Evolutionary conservation across 805 yeast genomes (phyloP), one percentile per base, ranked within the genome.

Genomic region (Yarrowia deformans): DNA sequence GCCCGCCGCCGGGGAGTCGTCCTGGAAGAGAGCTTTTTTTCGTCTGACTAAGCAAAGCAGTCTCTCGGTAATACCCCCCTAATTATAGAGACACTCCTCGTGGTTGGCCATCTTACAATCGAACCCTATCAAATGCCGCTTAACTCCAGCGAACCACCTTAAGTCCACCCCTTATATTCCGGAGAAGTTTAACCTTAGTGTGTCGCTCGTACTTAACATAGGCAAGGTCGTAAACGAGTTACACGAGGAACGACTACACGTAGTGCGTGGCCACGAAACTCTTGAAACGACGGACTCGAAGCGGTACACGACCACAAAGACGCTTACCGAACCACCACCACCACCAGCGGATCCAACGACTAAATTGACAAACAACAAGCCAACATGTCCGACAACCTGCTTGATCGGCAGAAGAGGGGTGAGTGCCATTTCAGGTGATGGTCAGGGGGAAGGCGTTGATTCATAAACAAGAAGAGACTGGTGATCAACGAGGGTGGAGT

Each of bases 321-420:
- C 29, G 2, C 29, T 23, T n/a, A 29, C 35, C 42, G 18, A 8
- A 19, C 50, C 14, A 12, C 8, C n/a, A 6, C 40, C 9, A 4
- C 18, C 42, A n/a, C 3, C n/a, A n/a, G n/a, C 14, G 42, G 18
- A 23, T n/a, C 18, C 3, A 12, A 37, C 43, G 9, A 35, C 32
- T 5, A 16, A 12, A 50, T 12, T n/a, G 32, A 49, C 54, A 49
- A 4, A 1, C 34, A 35, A 46, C 32, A 23, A 48, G 52, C 16
- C 45, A 39, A 37, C 52, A 60, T 63, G 68, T 39, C 56, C 32
- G 68, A 63, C 56, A 63, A 63, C 23, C 19, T 63, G 68, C 55
- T 63, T 35, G 68, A 63, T 32, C 68, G 45, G 29, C 68, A 63
- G n/a, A 63, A 63, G 56, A 35, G 56, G 48, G 68, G 68, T 63